Evolutionary conservation across 768 basidiomycete genomes (phyloP), one percentile per base, ranked within the genome.

Genomic region (Chlorophyllum brunneum): DNA sequence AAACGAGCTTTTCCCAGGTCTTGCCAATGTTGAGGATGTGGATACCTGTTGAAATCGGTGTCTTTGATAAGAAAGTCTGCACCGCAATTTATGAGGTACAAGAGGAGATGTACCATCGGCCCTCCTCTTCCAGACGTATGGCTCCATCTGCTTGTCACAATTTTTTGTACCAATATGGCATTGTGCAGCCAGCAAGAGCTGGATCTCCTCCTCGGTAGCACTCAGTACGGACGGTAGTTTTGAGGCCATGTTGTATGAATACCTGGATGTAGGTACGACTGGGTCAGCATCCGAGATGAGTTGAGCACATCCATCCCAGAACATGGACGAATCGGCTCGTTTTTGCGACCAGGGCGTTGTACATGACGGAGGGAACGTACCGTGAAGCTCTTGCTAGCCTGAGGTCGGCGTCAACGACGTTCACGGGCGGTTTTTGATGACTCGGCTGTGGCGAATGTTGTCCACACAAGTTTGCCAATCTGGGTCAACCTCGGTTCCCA

Each of bases 1-100:
- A 81, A 59, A 98, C 94, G 59, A 99, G 83, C 74, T 99, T 99
- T 75, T 98, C 95, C 95, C 95, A 98, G 59, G 95, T 99, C 83
- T 98, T 99, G 67, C 97, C 97, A 61, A 98, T 88, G 85, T 98
- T 97, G 64, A 98, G 72, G 67, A 99, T 76, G 77, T 99, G 88
- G 71, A 98, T 92, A 60, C 95, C 95, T 97, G 70, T 20, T 49
- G 45, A 57, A 53, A 58, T 58, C 37, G 57, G 52, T 48, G 20
- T 23, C 6, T 15, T 11, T 20, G 38, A 36, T 40, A 22, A 51
- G 58, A 40, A 39, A 42, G 34, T 40, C 36, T 30, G 26, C 20
- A 33, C 23, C 24, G 22, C 38, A 43, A 40, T 49, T 30, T 29
- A 15, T n/a, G n/a, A n/a, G n/a, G n/a, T n/a, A 18, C 27, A 51